Percentiles rank a stretch among this genome's conserved stretches.
These are phyloP conservation scores for Zostera marina DNA, from an alignment of 116 monocot species.

Conservation along the genomic window DNA sequence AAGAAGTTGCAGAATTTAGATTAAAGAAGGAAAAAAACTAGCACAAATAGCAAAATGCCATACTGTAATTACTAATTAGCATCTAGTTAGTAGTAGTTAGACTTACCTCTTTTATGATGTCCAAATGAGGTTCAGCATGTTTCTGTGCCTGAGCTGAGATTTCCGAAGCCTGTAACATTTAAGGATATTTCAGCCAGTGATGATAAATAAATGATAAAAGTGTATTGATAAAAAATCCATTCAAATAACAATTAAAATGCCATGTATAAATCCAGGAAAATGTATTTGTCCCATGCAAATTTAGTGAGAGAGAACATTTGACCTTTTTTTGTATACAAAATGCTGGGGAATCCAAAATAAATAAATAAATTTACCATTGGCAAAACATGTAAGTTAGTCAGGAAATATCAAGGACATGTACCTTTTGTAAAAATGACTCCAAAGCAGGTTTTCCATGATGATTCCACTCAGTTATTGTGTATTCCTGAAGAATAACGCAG, in stretches of 20 bases:
- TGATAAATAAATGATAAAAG: background rate
- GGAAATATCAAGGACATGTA: slow-evolving; percentile 3
- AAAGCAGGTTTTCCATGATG: slow-evolving; percentile 52
- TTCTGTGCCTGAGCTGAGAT: slow-evolving; percentile 37
- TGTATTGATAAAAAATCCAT: background rate
- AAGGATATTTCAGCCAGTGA: background rate
- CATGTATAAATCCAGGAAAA: background rate
- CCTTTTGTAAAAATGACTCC: slow-evolving; percentile 41
- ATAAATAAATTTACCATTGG: no score
- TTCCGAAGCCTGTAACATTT: slow-evolving; percentile 39
- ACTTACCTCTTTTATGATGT: slow-evolving; percentile 60
- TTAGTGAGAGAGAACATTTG: no score
- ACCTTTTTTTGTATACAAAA: no score
- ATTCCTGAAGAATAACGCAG: slow-evolving; percentile 17
- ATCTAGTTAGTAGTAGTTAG: background rate
- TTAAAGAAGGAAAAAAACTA: background rate
- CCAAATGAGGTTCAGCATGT: slow-evolving; percentile 55
- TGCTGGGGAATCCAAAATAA: no score
- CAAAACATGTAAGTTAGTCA: background rate
- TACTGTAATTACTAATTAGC: background rate
- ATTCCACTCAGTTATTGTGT: slow-evolving; percentile 41
- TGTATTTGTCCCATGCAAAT: background rate
- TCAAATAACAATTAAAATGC: background rate
- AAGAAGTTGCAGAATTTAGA: background rate
- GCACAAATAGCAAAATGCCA: background rate